Base-by-base conservation (phyloP, 148 eudicot genomes). In the Camellia japonica region DNA sequence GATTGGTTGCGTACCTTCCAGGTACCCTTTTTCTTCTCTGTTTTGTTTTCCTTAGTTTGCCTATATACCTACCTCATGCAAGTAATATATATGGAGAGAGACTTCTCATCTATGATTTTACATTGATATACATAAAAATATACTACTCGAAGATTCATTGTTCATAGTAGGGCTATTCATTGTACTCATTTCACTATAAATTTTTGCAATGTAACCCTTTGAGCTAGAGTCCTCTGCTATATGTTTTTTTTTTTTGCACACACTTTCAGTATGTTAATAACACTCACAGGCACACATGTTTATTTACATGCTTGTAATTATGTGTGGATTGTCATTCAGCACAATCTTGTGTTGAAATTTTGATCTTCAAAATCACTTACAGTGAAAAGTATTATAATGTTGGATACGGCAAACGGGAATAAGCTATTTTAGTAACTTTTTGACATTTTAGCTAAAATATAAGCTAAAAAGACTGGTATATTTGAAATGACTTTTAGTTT, bases 1-100 rank as follows among this genome's bases (percentile, higher is more conserved):
- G 95, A 91, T 79, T 91, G 95, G 95, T 68, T 91, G 83, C 93
- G 91, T 68, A 20, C 86, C 80, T 91, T 90, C 80, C 86, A 90
- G 95, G 95, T 90, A 71, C 9, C 4, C 65, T 47, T 12, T 7
- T 7, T n/a, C 44, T 18, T 15, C 13, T 10, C 13, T 11, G 23
- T 52, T 55, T 41, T 18, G 44, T 68, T 43, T 19, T 59, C 38
- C 52, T 52, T 3, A 15, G 19, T 55, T 38, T 13, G 30, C 13
- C 56, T 66, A 0, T 18, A 8, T 30, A 1, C 38, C 38, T 30
- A 11, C 61, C 16, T 14, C 3, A 58, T 58, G 8, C 3, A 49
- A 49, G 6, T 49, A 30, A 30, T 30, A 30, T 30, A 30, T 30
- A 30, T 30, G 38, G 38, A 30, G 38, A 30, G 38, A 30, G 38